phyloP scores from a whole-genome alignment of 176 grass and related monocot genomes.

The Leersia perrieri region DNA sequence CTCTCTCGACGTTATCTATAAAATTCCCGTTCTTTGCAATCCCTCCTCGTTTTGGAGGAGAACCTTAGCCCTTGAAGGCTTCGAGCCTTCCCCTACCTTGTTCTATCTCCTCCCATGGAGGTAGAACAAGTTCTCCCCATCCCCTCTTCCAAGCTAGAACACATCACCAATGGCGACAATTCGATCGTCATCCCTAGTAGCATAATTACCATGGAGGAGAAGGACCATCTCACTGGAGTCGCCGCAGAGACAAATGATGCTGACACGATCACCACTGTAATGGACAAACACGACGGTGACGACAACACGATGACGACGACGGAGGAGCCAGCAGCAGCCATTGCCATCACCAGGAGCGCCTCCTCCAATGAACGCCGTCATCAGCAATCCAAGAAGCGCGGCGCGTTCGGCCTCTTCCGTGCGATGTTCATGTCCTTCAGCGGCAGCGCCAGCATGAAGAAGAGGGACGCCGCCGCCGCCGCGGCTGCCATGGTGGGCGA shows the following conservation, averaged over 20 bases:
- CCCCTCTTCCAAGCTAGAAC: neutral
- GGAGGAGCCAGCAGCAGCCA: neutral
- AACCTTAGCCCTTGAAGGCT: neutral
- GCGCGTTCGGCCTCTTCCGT: constrained; percentile 28
- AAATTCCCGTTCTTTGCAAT: neutral
- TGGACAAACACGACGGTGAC: neutral
- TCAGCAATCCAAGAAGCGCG: constrained; percentile 15
- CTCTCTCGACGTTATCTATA: neutral
- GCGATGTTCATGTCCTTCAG: constrained; percentile 14
- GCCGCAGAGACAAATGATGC: neutral
- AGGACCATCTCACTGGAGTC: neutral
- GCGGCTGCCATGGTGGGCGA: neutral
- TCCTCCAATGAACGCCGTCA: neutral
- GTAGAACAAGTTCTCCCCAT: neutral
- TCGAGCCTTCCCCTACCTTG: neutral
- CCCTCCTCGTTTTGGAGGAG: neutral
- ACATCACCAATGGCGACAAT: neutral
- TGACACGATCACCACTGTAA: neutral
- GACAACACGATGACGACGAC: neutral
- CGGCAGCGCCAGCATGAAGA: constrained; percentile 2
- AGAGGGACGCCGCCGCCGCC: neutral
- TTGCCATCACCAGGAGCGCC: neutral
- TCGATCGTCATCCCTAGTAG: neutral
- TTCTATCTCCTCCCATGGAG: constrained; percentile 21
- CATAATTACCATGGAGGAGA: neutral